Percentiles rank a stretch among this genome's conserved stretches.
phyloP scores from a whole-genome alignment of 306 rosid genomes.

The Quercus mongolica region DNA sequence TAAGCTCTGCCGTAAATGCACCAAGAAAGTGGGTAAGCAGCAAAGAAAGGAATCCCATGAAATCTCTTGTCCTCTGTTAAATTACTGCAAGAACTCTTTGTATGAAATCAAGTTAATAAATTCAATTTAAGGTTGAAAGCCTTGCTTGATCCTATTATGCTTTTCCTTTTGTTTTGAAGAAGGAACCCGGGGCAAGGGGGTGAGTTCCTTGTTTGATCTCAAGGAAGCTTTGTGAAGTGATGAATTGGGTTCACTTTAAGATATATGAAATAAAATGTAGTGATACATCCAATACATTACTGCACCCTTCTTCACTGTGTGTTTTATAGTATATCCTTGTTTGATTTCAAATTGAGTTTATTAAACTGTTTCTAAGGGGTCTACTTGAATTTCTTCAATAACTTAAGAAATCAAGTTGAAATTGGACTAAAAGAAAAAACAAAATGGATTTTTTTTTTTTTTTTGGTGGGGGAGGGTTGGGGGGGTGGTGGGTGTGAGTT shows the following conservation, averaged over 20 bases:
- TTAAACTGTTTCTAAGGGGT: background rate
- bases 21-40: constrained; percentile 42
- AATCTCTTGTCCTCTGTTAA: constrained; percentile 55
- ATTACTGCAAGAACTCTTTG: constrained; percentile 28
- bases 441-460: too few species aligned
- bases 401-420: too few species aligned
- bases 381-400: background rate
- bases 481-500: too few species aligned
- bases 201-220: background rate
- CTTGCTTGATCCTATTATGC: background rate
- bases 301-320: background rate
- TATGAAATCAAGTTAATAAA: background rate
- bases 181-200: background rate
- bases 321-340: background rate
- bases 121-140: background rate
- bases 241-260: background rate
- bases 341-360: background rate
- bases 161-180: background rate
- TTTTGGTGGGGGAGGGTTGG: too few species aligned
- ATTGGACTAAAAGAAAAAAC: too few species aligned
- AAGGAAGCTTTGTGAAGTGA: background rate
- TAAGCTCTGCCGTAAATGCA: constrained; percentile 67
- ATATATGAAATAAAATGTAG: background rate
- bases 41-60: constrained; percentile 36
- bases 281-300: background rate